Percentiles rank a stretch among this genome's conserved stretches.
These are phyloP conservation scores for Seminavis robusta DNA, from an alignment of 108 stramenopile species.

Conservation along the genomic window DNA sequence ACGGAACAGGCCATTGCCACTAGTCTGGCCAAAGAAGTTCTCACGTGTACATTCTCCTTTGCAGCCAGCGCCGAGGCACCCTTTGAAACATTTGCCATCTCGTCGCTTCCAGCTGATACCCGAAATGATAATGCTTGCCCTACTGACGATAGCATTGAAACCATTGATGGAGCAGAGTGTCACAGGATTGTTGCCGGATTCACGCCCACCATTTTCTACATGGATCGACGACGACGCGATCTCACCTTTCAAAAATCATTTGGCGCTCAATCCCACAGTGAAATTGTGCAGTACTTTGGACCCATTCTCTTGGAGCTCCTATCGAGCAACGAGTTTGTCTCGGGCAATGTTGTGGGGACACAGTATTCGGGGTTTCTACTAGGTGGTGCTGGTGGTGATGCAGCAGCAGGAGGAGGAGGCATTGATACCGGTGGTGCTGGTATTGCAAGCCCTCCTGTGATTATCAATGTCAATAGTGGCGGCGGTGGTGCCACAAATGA, in stretches of 20 bases:
- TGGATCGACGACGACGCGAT: background rate
- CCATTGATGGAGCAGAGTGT: too few relatives aligned
- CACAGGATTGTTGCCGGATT: too few relatives aligned
- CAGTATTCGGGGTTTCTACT: background rate
- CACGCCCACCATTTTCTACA: background rate
- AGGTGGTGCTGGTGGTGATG: background rate
- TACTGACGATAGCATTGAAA: too few relatives aligned
- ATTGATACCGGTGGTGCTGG: too few relatives aligned
- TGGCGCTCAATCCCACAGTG: background rate
- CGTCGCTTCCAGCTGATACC: background rate
- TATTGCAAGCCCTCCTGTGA: too few relatives aligned
- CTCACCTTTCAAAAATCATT: background rate
- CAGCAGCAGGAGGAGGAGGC: background rate
- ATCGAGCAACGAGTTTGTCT: background rate
- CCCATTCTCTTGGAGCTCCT: background rate
- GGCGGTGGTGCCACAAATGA: too few relatives aligned
- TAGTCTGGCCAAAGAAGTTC: conserved; percentile 13
- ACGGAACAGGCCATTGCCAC: conserved; percentile 1
- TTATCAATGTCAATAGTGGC: too few relatives aligned
- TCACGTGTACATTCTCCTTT: background rate
- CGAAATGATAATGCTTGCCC: too few relatives aligned
- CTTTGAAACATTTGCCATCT: background rate
- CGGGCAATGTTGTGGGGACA: background rate
- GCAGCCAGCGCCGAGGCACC: background rate
- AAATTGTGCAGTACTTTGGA: background rate